These are phyloP conservation scores for Penstemon barbatus DNA, from an alignment of 257 asterid species.

Conservation along the genomic window DNA sequence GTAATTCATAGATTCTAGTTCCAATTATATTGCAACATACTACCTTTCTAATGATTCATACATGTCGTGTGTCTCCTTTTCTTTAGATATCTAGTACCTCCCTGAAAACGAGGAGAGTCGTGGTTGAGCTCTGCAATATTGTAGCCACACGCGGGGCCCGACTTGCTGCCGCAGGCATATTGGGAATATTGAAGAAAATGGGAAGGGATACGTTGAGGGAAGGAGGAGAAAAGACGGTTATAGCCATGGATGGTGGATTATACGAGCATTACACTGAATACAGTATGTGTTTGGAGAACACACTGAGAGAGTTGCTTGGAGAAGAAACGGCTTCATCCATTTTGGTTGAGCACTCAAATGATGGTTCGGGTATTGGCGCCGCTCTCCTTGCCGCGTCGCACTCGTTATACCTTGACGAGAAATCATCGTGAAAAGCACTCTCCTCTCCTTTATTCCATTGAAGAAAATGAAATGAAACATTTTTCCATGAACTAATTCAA, in stretches of 20 bases:
- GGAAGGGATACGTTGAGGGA: slow-evolving; percentile 52
- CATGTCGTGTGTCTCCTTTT: slow-evolving; percentile 1
- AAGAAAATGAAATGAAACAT: no score
- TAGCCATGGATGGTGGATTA: slow-evolving; percentile 87
- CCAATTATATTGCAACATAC: no score
- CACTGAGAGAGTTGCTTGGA: slow-evolving; percentile 60
- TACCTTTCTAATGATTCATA: background rate
- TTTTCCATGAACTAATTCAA: no score
- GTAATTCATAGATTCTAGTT: no score
- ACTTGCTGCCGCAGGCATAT: slow-evolving; percentile 75
- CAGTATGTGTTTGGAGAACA: slow-evolving; percentile 56
- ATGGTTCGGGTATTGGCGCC: slow-evolving; percentile 91
- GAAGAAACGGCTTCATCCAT: slow-evolving; percentile 41
- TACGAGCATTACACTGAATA: slow-evolving; percentile 72
- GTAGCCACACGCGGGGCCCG: slow-evolving; percentile 81
- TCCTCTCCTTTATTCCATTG: no score
- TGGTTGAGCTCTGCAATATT: slow-evolving; percentile 65
- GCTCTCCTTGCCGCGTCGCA: slow-evolving; percentile 86
- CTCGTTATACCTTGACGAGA: slow-evolving; percentile 45
- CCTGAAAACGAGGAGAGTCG: slow-evolving; percentile 48
- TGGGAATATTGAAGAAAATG: slow-evolving; percentile 76
- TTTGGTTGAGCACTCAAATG: slow-evolving; percentile 62
- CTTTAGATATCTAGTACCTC: slow-evolving; percentile 64
- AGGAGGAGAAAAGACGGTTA: slow-evolving; percentile 52
- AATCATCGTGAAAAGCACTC: slow-evolving; percentile 9